These are phyloP conservation scores for Ogataea henricii DNA, from an alignment of 805 yeast species.

Conservation along the genomic window DNA sequence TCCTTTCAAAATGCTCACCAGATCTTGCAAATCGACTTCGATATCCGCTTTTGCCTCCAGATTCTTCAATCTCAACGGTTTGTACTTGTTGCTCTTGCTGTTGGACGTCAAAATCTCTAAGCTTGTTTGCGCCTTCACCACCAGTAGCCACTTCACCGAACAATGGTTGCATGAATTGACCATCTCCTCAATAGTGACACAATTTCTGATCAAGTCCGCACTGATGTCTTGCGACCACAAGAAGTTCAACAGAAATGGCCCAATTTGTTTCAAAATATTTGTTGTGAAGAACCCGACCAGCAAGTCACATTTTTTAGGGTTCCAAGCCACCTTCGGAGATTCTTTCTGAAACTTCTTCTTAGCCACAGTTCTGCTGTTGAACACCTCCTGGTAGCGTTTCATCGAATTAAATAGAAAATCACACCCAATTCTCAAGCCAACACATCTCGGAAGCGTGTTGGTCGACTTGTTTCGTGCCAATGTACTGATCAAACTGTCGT, in stretches of 20 bases:
- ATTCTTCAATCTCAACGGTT: constrained; percentile 75
- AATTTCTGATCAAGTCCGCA: constrained; percentile 63
- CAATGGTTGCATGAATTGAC: constrained; percentile 61
- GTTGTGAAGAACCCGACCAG: constrained; percentile 70
- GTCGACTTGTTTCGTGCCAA: constrained; percentile 53
- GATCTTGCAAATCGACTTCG: constrained; percentile 74
- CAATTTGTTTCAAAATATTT: constrained; percentile 55
- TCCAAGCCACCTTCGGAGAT: constrained; percentile 39
- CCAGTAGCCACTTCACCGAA: constrained; percentile 75
- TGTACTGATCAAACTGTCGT: constrained; percentile 69
- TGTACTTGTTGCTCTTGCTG: constrained; percentile 53
- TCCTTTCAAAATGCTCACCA: constrained; percentile 45
- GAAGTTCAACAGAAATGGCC: constrained; percentile 59
- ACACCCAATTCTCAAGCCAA: constrained; percentile 85
- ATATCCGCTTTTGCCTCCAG: constrained; percentile 59
- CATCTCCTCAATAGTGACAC: constrained; percentile 61
- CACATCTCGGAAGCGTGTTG: constrained; percentile 55
- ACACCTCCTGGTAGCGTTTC: constrained; percentile 46
- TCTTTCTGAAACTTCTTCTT: constrained; percentile 39
- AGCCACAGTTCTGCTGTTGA: constrained; percentile 24
- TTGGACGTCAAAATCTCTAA: constrained; percentile 23
- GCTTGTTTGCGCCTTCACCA: constrained; percentile 66
- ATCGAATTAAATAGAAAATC: constrained; percentile 59
- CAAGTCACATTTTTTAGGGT: constrained; percentile 74
- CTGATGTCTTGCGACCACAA: constrained; percentile 81